A percentile compares a stretch with the other conserved stretches of the same genome.
These are phyloP conservation scores for Cryptosporidium canis DNA, from an alignment of 169 alveolate genomes.

Conservation along the genomic window DNA sequence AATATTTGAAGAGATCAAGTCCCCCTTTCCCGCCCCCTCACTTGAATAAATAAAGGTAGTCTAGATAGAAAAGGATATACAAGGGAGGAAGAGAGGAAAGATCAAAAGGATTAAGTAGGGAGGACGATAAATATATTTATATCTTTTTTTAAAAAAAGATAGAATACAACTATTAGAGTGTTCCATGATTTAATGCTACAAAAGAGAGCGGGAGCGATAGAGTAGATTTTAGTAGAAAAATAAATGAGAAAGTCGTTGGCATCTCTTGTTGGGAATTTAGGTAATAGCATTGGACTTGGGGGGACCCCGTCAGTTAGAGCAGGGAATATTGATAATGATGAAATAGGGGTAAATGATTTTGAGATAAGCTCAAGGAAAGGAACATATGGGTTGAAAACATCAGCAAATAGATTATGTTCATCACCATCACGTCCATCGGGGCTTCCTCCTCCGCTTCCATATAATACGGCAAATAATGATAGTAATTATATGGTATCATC, in stretches of 20 bases:
- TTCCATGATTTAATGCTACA: not conserved
- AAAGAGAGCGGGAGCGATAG: not conserved
- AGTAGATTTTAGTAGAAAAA: not conserved
- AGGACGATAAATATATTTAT: no score
- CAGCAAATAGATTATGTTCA: not conserved
- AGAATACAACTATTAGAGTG: not conserved
- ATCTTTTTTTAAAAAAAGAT: not conserved
- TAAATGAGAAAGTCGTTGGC: slow-evolving; percentile 60
- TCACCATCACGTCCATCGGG: slow-evolving; percentile 64
- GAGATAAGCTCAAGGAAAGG: not conserved
- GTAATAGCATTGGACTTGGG: slow-evolving; percentile 48
- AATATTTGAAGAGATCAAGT: not conserved
- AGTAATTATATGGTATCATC: not conserved
- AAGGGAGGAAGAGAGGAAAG: not conserved
- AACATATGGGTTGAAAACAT: not conserved
- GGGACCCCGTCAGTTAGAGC: slow-evolving; percentile 27
- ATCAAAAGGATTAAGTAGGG: not conserved
- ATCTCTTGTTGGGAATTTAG: slow-evolving; percentile 44
- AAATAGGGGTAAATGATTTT: not conserved
- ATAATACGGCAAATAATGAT: not conserved
- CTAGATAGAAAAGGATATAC: no score
- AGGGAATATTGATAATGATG: not conserved
- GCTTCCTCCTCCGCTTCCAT: slow-evolving; percentile 71
- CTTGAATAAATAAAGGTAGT: no score
- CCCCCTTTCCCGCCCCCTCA: not conserved